These are phyloP conservation scores for Ceratopteris richardii DNA, from an alignment of 75 land plant genomes.

Conservation along the genomic window DNA sequence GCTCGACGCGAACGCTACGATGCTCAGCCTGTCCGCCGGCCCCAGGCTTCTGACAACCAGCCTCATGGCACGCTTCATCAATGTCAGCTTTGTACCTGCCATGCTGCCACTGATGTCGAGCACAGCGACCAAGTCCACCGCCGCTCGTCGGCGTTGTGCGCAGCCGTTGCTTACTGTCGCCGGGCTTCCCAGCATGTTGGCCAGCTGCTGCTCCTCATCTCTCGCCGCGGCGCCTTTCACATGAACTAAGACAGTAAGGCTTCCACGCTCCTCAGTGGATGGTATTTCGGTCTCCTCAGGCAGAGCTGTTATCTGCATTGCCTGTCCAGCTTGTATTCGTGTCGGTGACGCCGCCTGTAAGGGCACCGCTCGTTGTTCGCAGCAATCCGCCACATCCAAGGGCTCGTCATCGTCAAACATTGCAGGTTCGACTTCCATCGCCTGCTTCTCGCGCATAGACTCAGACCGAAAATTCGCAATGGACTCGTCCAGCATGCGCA, in stretches of 20 bases:
- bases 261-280: slow-evolving; percentile 6
- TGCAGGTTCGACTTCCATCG: background rate
- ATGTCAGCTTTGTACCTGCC: slow-evolving; percentile 19
- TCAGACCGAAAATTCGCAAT: slow-evolving; percentile 46
- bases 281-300: slow-evolving; percentile 10
- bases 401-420: slow-evolving; percentile 34
- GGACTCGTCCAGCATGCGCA: slow-evolving; percentile 69
- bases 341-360: background rate
- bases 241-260: slow-evolving; percentile 15
- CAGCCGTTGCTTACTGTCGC: slow-evolving; percentile 1
- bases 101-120: slow-evolving; percentile 36
- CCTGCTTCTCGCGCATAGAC: background rate
- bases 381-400: slow-evolving; percentile 1
- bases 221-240: slow-evolving; percentile 11
- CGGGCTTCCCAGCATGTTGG: slow-evolving; percentile 7
- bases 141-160: slow-evolving; percentile 12
- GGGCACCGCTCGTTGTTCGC: background rate
- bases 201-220: slow-evolving; percentile 7
- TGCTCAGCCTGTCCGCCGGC: slow-evolving; percentile 19
- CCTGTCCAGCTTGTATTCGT: background rate
- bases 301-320: slow-evolving; percentile 7
- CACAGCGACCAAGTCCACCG: slow-evolving; percentile 31
- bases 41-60: slow-evolving; percentile 20
- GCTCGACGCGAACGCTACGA: slow-evolving; percentile 16
- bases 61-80: slow-evolving; percentile 29